These are phyloP conservation scores for Gossypium aridum DNA, from an alignment of 441 rosid genomes.

Conservation along the genomic window DNA sequence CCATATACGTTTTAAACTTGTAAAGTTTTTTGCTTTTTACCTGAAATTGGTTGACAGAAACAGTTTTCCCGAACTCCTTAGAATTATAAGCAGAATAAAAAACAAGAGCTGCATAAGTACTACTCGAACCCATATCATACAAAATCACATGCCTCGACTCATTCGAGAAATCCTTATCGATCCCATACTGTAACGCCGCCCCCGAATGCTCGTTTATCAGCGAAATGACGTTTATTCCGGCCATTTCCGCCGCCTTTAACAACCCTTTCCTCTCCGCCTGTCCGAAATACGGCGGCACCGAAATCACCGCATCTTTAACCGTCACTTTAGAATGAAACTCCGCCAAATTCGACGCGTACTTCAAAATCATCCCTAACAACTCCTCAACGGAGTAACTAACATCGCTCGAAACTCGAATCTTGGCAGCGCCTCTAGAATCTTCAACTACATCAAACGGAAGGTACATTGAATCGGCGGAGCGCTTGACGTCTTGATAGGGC, in stretches of 20 bases:
- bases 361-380: slow-evolving; percentile 75
- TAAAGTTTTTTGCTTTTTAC: slow-evolving; percentile 21
- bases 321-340: slow-evolving; percentile 70
- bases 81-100: slow-evolving; percentile 76
- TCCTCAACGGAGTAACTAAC: slow-evolving; percentile 71
- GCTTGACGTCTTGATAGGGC: slow-evolving; percentile 62
- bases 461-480: slow-evolving; percentile 52
- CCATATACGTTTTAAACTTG: not conserved
- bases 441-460: slow-evolving; percentile 63
- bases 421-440: slow-evolving; percentile 73
- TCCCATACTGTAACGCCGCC: slow-evolving; percentile 97
- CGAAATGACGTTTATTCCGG: slow-evolving; percentile 79
- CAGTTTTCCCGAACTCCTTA: slow-evolving; percentile 83
- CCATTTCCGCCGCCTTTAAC: slow-evolving; percentile 83
- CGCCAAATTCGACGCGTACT: slow-evolving; percentile 61
- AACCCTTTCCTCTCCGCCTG: slow-evolving; percentile 91
- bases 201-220: slow-evolving; percentile 84
- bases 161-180: slow-evolving; percentile 86
- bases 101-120: slow-evolving; percentile 81
- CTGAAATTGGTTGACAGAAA: slow-evolving; percentile 90
- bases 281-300: slow-evolving; percentile 90
- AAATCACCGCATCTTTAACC: slow-evolving; percentile 69
- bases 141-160: slow-evolving; percentile 81
- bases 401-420: slow-evolving; percentile 50
- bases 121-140: slow-evolving; percentile 91